Evolutionary conservation across 2,329 filamentous ascomycete species (phyloP).

Genomic region (Piedraia hortae): DNA sequence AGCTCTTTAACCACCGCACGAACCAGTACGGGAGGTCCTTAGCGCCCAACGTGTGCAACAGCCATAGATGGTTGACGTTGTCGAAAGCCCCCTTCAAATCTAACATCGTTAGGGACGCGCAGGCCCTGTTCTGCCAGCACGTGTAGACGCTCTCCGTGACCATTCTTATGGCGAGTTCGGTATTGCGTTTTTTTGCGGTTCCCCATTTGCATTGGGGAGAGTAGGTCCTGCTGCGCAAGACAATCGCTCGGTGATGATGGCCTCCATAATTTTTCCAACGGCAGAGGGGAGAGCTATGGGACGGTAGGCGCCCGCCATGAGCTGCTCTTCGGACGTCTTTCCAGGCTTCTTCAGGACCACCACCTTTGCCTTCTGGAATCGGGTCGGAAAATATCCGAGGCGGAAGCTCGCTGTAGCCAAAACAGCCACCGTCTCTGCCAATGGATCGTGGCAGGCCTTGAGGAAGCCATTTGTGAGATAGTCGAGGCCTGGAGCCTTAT

Average conservation of each 20-base stretch:
- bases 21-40: no score
- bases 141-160: slow-evolving; percentile 8
- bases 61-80: slow-evolving; percentile 13
- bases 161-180: slow-evolving; percentile 8
- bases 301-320: slow-evolving; percentile 7
- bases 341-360: slow-evolving; percentile 8
- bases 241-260: slow-evolving; percentile 6
- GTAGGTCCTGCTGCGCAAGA: slow-evolving; percentile 5
- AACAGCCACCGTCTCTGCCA: no score
- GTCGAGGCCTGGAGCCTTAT: no score
- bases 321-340: slow-evolving; percentile 11
- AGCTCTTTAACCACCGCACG: no score
- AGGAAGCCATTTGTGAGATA: no score
- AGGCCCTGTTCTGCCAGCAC: slow-evolving; percentile 4
- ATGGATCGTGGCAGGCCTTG: no score
- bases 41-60: no score
- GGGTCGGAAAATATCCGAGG: not conserved
- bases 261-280: slow-evolving; percentile 10
- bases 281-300: slow-evolving; percentile 9
- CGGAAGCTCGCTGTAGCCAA: not conserved
- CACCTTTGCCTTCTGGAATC: slow-evolving; percentile 6
- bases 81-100: slow-evolving; percentile 11
- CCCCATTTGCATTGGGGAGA: slow-evolving; percentile 9
- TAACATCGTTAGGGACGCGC: slow-evolving; percentile 11
- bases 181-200: slow-evolving; percentile 6